phyloP scores from a whole-genome alignment of 768 basidiomycete genomes.

The Phanerodontia chrysosporium region DNA sequence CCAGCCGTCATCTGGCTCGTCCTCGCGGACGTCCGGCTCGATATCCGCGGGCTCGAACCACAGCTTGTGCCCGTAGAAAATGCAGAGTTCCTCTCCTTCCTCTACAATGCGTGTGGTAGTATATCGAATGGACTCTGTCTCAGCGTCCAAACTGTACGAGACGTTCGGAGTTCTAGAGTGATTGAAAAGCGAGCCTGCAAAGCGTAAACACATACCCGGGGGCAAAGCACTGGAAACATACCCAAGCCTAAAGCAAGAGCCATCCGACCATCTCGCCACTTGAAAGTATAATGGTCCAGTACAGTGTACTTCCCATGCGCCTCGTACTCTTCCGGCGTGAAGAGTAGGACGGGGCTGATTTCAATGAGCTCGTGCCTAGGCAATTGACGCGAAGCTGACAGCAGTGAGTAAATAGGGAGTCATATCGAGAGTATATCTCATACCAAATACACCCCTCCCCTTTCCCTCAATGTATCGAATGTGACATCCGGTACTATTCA shows the following conservation, averaged over 20 bases:
- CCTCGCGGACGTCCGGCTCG: background rate
- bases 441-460: slow-evolving; percentile 66
- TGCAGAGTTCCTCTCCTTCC: slow-evolving; percentile 70
- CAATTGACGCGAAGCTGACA: slow-evolving; percentile 48
- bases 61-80: slow-evolving; percentile 67
- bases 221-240: slow-evolving; percentile 25
- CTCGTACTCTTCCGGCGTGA: slow-evolving; percentile 66
- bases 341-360: slow-evolving; percentile 79
- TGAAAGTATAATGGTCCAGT: slow-evolving; percentile 74
- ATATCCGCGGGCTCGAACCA: slow-evolving; percentile 53
- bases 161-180: slow-evolving; percentile 70
- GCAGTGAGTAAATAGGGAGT: background rate
- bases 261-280: slow-evolving; percentile 70
- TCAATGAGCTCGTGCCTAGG: slow-evolving; percentile 69
- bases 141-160: slow-evolving; percentile 51
- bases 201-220: background rate
- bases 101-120: slow-evolving; percentile 49
- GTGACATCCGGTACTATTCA: slow-evolving; percentile 46
- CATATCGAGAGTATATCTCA: background rate
- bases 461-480: slow-evolving; percentile 44
- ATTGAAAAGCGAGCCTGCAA: slow-evolving; percentile 76
- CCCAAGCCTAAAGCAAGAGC: slow-evolving; percentile 78
- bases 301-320: slow-evolving; percentile 57
- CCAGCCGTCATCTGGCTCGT: slow-evolving; percentile 39
- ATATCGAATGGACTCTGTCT: slow-evolving; percentile 59